phyloP scores from a whole-genome alignment of 1,284 basidiomycete species.

The Laetiporus sulphureus region DNA sequence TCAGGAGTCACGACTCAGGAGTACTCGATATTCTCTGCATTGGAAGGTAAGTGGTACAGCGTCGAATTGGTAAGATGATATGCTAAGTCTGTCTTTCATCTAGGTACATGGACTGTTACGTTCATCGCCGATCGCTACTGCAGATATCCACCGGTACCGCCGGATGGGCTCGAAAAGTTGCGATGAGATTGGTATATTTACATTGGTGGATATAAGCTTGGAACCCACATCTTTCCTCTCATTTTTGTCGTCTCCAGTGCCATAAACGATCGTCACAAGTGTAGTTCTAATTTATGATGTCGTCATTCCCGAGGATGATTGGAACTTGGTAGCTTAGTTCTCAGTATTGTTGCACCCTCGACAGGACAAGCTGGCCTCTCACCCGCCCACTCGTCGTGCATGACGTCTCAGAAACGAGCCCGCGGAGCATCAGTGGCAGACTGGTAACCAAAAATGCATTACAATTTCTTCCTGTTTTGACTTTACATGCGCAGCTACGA shows the following conservation, averaged over 20 bases:
- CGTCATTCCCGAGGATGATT: too few relatives aligned
- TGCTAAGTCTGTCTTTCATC: constrained; percentile 11
- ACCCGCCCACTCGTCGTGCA: too few relatives aligned
- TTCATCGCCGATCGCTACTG: constrained; percentile 29
- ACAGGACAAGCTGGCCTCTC: too few relatives aligned
- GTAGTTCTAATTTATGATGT: background rate
- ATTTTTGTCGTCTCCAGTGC: background rate
- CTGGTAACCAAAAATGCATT: too few relatives aligned
- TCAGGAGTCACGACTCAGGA: constrained; percentile 71
- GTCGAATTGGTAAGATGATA: background rate
- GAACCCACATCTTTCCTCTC: too few relatives aligned
- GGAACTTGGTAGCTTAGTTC: too few relatives aligned
- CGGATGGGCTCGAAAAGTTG: constrained; percentile 20
- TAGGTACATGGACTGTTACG: constrained; percentile 90
- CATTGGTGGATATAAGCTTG: too few relatives aligned
- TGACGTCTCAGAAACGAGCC: constrained; percentile 6
- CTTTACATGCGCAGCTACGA: constrained; percentile 13
- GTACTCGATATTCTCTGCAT: constrained; percentile 84
- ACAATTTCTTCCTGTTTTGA: too few relatives aligned
- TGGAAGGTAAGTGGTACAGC: constrained; percentile 59
- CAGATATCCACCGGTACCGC: constrained; percentile 26
- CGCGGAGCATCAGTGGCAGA: too few relatives aligned
- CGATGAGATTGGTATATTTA: constrained; percentile 14
- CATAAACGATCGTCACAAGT: too few relatives aligned
- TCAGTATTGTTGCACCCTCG: too few relatives aligned